Evolutionary conservation across 2,329 filamentous ascomycete species (phyloP).

Genomic region (Xylaria sp.): DNA sequence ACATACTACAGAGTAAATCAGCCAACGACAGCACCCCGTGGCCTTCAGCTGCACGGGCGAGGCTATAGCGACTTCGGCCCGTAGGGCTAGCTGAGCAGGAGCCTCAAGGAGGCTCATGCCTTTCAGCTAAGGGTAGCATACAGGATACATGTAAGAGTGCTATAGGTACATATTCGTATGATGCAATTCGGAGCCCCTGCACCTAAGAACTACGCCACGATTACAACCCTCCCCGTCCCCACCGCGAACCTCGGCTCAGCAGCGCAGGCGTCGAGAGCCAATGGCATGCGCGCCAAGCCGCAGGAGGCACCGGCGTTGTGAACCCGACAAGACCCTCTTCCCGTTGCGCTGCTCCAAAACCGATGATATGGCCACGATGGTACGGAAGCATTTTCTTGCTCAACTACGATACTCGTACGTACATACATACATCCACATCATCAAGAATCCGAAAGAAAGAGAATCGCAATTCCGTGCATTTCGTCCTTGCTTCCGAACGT

Average conservation of each 20-base stretch:
- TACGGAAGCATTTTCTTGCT: no score
- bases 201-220: not conserved
- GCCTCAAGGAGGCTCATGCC: not conserved
- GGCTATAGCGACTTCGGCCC: conserved; percentile 12
- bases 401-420: no score
- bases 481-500: not conserved
- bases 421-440: not conserved
- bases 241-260: not conserved
- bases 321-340: not conserved
- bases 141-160: not conserved
- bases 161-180: not conserved
- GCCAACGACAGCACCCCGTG: conserved; percentile 4
- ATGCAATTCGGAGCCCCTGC: not conserved
- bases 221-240: not conserved
- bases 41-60: conserved; percentile 15
- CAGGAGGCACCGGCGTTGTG: not conserved
- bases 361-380: not conserved
- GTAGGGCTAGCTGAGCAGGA: conserved; percentile 18
- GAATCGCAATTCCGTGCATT: not conserved
- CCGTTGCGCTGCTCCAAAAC: not conserved
- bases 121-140: not conserved
- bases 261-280: not conserved
- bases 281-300: not conserved
- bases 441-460: not conserved
- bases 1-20: conserved; percentile 4